phyloP scores from a whole-genome alignment of 1,139 yeast species.

The Geotrichum carabidarum region DNA sequence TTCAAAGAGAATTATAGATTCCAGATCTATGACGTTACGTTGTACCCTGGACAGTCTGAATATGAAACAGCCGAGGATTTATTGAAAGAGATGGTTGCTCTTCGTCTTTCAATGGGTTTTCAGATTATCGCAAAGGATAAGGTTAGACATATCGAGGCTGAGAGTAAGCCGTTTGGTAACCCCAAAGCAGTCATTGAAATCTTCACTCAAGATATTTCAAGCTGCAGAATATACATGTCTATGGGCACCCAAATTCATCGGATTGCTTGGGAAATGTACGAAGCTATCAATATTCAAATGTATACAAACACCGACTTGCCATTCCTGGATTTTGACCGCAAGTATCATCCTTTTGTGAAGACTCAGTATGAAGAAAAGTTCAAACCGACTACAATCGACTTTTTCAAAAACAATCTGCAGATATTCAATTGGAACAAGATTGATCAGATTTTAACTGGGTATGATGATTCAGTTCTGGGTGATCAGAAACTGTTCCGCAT shows the following conservation, averaged over 20 bases:
- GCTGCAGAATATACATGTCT: conserved; percentile 65
- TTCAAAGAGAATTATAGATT: conserved; percentile 45
- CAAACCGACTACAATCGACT: conserved; percentile 49
- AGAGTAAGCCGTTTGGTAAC: conserved; percentile 52
- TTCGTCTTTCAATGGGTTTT: conserved; percentile 78
- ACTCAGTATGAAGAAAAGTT: conserved; percentile 76
- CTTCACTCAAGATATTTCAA: conserved; percentile 45
- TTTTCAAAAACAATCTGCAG: conserved; percentile 49
- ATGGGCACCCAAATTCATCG: conserved; percentile 83
- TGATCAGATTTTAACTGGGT: conserved; percentile 88
- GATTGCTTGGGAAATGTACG: conserved; percentile 56
- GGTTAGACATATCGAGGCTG: conserved; percentile 61
- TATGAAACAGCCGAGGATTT: conserved; percentile 55
- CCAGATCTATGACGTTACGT: conserved; percentile 58
- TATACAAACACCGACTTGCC: conserved; percentile 42
- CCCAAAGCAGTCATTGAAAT: conserved; percentile 40
- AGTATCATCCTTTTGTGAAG: conserved; percentile 52
- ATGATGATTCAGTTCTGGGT: conserved; percentile 60
- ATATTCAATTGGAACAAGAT: conserved; percentile 82
- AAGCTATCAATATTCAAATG: conserved; percentile 66
- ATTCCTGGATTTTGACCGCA: conserved; percentile 17
- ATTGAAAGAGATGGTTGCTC: conserved; percentile 80
- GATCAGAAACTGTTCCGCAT: conserved; percentile 59
- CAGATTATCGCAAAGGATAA: conserved; percentile 75
- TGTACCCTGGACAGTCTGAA: conserved; percentile 52